A percentile compares a stretch with the other conserved stretches of the same genome.
Evolutionary conservation across 495 filamentous ascomycete genomes (phyloP).

Genomic region (Talaromyces borbonicus): DNA sequence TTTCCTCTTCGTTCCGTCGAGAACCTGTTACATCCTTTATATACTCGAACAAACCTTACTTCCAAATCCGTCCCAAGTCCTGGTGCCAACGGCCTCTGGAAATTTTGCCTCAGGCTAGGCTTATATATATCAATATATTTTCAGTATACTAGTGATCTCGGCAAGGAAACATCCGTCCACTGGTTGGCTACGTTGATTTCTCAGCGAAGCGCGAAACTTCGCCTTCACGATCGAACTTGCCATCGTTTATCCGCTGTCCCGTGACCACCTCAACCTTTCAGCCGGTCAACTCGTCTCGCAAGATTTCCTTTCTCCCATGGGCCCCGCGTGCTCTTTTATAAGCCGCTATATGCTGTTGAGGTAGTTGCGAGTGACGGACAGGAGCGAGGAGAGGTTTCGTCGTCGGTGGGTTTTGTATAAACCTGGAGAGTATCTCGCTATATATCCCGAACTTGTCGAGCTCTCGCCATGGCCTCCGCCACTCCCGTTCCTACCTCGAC

Average conservation of each 20-base stretch:
- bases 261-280: neutral
- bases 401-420: constrained; percentile 6
- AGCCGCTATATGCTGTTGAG: constrained; percentile 17
- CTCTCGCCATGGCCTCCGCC: constrained; percentile 25
- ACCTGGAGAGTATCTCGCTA: constrained; percentile 8
- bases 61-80: no score
- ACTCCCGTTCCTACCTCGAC: constrained; percentile 14
- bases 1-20: no score
- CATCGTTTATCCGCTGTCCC: neutral
- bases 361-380: constrained; percentile 32
- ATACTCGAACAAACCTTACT: no score
- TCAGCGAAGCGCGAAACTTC: no score
- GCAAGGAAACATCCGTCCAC: no score
- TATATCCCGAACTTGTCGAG: constrained; percentile 12
- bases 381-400: constrained; percentile 10
- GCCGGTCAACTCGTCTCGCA: neutral
- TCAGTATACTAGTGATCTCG: no score
- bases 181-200: no score
- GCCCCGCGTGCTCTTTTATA: constrained; percentile 4
- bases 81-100: no score
- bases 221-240: no score
- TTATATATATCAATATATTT: no score
- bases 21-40: no score
- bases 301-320: constrained; percentile 5
- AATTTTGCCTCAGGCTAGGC: no score